These are phyloP conservation scores for Penicillium bovifimosum DNA, from an alignment of 495 filamentous ascomycete genomes.

Conservation along the genomic window DNA sequence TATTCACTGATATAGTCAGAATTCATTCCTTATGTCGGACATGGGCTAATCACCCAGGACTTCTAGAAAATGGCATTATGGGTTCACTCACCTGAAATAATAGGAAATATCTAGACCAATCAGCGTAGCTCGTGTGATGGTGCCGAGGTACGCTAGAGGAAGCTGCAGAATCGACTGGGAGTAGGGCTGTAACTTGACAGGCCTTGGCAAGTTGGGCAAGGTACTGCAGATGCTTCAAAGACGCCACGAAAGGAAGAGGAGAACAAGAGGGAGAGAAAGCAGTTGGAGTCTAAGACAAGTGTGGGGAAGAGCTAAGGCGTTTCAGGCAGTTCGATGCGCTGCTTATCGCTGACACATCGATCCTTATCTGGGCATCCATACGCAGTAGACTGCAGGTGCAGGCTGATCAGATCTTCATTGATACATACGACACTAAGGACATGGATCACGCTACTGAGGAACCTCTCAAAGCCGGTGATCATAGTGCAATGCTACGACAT, in stretches of 20 bases:
- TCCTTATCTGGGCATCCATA: neutral
- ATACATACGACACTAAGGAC: too few relatives aligned
- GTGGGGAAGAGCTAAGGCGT: conserved; percentile 18
- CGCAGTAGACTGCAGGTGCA: too few relatives aligned
- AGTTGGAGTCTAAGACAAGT: neutral
- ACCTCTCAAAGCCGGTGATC: neutral
- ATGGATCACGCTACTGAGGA: too few relatives aligned
- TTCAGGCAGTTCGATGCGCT: conserved; percentile 20
- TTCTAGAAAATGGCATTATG: neutral
- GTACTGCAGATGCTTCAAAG: neutral
- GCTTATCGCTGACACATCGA: conserved; percentile 6
- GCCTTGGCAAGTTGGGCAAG: neutral
- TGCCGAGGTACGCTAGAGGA: neutral
- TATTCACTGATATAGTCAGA: neutral
- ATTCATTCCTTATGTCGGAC: neutral
- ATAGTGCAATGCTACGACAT: neutral
- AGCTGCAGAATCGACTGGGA: neutral
- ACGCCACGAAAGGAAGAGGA: neutral
- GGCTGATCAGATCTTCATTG: too few relatives aligned
- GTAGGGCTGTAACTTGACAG: neutral
- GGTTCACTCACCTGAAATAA: neutral
- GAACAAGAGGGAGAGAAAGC: neutral
- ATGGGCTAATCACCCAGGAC: too few relatives aligned
- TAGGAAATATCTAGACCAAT: neutral
- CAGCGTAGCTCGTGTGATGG: neutral